Conservation (phyloP, 2,329 filamentous ascomycete genomes). For the Verticillium isaacii region DNA sequence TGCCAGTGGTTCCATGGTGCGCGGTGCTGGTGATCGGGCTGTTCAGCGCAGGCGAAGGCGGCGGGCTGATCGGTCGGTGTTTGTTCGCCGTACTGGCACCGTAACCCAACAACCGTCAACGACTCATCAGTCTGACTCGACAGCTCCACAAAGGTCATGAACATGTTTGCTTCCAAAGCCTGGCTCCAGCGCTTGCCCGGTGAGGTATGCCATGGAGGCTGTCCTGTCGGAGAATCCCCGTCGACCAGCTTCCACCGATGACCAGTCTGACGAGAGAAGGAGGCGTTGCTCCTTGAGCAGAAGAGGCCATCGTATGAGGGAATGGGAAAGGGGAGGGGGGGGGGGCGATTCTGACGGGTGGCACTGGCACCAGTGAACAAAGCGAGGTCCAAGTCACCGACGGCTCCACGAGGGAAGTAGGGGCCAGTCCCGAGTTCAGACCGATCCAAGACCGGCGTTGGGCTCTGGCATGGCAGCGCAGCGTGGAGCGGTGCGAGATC, state of each 20-base stretch:
- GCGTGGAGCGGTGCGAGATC: background rate
- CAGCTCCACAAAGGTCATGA: background rate
- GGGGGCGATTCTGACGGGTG: background rate
- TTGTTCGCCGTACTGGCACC: background rate
- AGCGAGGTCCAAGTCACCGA: no score
- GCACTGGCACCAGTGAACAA: no score
- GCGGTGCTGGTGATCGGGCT: background rate
- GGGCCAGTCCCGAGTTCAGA: background rate
- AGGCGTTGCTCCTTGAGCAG: no score
- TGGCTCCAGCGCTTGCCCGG: no score
- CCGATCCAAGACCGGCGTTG: background rate
- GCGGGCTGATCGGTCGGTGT: background rate
- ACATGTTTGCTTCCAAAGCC: background rate
- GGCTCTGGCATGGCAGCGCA: background rate
- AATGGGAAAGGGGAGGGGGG: background rate
- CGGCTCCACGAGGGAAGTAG: background rate
- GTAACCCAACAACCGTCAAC: background rate
- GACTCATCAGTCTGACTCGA: background rate
- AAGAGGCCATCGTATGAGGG: background rate
- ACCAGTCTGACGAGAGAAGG: no score
- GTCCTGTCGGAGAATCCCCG: no score
- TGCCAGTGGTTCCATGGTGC: background rate
- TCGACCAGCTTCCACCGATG: no score
- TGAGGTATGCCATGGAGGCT: background rate
- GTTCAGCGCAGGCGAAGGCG: background rate